Evolutionary conservation across 2,329 filamentous ascomycete genomes (phyloP).

Genomic region (Fusarium sp.): DNA sequence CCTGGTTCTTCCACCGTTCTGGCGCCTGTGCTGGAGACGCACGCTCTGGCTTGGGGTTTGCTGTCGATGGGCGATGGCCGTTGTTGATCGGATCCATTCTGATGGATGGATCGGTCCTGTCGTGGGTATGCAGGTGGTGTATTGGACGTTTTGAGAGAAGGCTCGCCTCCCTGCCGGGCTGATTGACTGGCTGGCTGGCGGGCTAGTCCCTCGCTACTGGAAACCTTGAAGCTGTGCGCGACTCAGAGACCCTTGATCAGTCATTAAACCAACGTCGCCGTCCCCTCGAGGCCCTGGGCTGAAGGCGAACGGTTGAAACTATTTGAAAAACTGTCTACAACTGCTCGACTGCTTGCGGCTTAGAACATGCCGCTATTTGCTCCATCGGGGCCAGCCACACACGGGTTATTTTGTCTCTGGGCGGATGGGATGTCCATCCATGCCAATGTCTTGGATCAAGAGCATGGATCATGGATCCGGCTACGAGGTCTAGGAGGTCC

Average conservation of each 20-base stretch:
- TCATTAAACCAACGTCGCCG: not conserved
- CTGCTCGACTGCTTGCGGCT: conserved; percentile 27
- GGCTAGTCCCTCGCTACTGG: not conserved
- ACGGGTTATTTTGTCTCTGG: conserved; percentile 23
- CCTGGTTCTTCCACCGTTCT: conserved; percentile 38
- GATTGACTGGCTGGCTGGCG: not conserved
- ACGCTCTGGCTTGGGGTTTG: conserved; percentile 5
- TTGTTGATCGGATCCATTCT: conserved; percentile 36
- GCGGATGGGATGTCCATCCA: conserved; percentile 23
- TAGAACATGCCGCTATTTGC: conserved; percentile 29
- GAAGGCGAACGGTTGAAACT: conserved; percentile 22
- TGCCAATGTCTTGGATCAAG: conserved; percentile 34
- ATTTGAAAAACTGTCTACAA: conserved; percentile 18
- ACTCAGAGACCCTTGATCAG: conserved; percentile 18
- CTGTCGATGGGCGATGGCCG: conserved; percentile 22
- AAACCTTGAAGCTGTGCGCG: conserved; percentile 14
- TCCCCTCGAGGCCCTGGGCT: conserved; percentile 9
- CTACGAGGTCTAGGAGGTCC: conserved; percentile 15
- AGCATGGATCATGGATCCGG: conserved; percentile 23
- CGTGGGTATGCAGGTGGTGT: not conserved
- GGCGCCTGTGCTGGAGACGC: conserved; percentile 31
- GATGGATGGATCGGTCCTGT: not conserved
- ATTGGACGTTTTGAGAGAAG: not conserved
- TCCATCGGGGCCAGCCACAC: conserved; percentile 34
- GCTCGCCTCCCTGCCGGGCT: not conserved